Percentiles rank a stretch among this genome's conserved stretches.
These are phyloP conservation scores for Botrytis porri DNA, from an alignment of 2,329 filamentous ascomycete genomes.

Conservation along the genomic window DNA sequence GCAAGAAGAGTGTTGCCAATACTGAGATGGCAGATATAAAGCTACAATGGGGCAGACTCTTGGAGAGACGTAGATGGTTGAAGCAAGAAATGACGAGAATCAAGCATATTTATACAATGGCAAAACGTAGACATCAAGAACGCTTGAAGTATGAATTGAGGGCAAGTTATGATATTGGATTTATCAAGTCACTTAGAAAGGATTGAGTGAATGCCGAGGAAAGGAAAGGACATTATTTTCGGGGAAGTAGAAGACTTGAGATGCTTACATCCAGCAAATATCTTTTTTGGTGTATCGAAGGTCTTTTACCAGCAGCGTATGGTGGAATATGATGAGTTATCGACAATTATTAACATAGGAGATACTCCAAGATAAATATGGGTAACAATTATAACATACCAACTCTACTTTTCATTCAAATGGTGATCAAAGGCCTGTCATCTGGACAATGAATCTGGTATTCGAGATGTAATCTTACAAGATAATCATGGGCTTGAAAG, in stretches of 20 bases:
- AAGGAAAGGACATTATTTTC: background rate
- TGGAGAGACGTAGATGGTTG: slow-evolving; percentile 12
- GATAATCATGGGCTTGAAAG: background rate
- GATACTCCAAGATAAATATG: background rate
- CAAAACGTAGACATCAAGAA: background rate
- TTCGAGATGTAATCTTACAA: background rate
- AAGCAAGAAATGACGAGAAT: slow-evolving; percentile 9
- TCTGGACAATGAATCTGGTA: background rate
- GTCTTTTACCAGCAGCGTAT: background rate
- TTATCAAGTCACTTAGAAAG: slow-evolving; percentile 3
- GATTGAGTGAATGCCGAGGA: background rate
- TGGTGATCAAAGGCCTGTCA: background rate
- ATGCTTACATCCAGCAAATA: slow-evolving; percentile 2
- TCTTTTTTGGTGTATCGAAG: slow-evolving; percentile 10
- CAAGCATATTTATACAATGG: background rate
- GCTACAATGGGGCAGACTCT: background rate
- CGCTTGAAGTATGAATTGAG: background rate
- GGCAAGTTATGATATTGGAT: slow-evolving; percentile 1
- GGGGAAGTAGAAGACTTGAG: background rate
- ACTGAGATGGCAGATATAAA: background rate
- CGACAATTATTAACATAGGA: background rate
- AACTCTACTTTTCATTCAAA: background rate
- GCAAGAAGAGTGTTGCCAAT: background rate
- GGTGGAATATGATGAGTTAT: background rate
- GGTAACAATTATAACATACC: background rate